Evolutionary conservation across 768 basidiomycete genomes (phyloP), one percentile per base, ranked within the genome.

Genomic region (Ramaria rubella): DNA sequence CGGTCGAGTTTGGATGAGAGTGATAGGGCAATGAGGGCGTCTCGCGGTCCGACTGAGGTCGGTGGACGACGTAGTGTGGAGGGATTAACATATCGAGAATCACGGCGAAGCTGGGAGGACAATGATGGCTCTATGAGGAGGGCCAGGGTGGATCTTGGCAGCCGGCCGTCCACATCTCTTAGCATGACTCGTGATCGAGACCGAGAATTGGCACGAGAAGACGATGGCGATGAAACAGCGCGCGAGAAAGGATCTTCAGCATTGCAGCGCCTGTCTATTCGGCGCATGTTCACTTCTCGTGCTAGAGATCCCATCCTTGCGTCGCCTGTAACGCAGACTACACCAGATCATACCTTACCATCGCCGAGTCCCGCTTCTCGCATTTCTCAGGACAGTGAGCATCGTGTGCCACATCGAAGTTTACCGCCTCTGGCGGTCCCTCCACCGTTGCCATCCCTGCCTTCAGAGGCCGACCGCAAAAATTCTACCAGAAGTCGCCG

Each of bases 271-370:
- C 71, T 5, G 31, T 68, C 76, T 0, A 73, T 74, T 8, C 77
- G 85, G 42, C 75, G 82, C 40, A 64, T 85, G 40, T 80, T 83
- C 59, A 73, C 79, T 1, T 81, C 83, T 2, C 73, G 82, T 19
- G 27, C 27, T 11, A 19, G 52, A 40, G 52, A 53, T n/a, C 11
- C 11, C 17, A 29, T 19, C 19, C 27, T 21, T 14, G n/a, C 55
- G 5, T 43, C 36, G n/a, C 46, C 46, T 7, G 6, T n/a, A 42
- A 42, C 36, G 51, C 61, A 36, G 29, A 65, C 69, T 30, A 65
- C 66, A 15, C 63, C 68, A 17, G 71, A 72, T 49, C 59, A 68
- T 9, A 61, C 70, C 5, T 59, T 64, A 14, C 69, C 70, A 30
- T 79, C 77, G 7, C 77, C 78, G 0, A 78, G 77, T 4, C 76